Evolutionary conservation across 495 filamentous ascomycete genomes (phyloP), one percentile per base, ranked within the genome.

Genomic region (Pseudotulostoma volvatum): DNA sequence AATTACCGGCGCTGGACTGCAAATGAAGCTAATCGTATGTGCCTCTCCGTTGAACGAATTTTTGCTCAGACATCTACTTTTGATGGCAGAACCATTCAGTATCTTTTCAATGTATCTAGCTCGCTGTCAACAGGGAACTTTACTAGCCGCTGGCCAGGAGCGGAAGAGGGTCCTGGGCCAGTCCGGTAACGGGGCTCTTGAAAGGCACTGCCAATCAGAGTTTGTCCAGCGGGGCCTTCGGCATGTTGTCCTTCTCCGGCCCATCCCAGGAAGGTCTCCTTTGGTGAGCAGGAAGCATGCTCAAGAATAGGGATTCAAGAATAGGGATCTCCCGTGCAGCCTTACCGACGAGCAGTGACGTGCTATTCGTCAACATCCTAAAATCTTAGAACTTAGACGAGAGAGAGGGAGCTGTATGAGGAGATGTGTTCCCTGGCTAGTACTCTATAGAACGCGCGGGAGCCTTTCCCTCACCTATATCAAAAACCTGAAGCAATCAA

Each of bases 11-110:
- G 46, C 31, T 56, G 42, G 55, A 37, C 49, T n/a, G 46, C 39
- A 50, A 59, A 59, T 46, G 34, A 56, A 48, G 51, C 51, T n/a
- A 56, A 59, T 44, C 35, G 43, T 56, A 44, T 31, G 46, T 52
- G 23, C 21, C 8, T 11, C 32, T 28, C 33, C 19, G 8, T 38
- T 19, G 13, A 18, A 18, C 34, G 25, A 18, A 34, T 9, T 14
- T 28, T 28, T 28, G 5, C 23, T 28, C 23, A 28, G 23, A 28
- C 23, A 28, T 28, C 23, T 28, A 11, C 23, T 28, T 28, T 28
- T 28, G 23, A 28, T 28, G 23, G 23, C 23, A 11, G 23, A 28
- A 28, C 23, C 23, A 28, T 28, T 28, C 23, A 28, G 23, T 11
- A 11, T 28, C 23, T 28, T 28, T 28, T 28, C 23, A 28, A 28